Evolutionary conservation across 129 eudicot genomes (phyloP).

Genomic region (Scalesia atractyloides): DNA sequence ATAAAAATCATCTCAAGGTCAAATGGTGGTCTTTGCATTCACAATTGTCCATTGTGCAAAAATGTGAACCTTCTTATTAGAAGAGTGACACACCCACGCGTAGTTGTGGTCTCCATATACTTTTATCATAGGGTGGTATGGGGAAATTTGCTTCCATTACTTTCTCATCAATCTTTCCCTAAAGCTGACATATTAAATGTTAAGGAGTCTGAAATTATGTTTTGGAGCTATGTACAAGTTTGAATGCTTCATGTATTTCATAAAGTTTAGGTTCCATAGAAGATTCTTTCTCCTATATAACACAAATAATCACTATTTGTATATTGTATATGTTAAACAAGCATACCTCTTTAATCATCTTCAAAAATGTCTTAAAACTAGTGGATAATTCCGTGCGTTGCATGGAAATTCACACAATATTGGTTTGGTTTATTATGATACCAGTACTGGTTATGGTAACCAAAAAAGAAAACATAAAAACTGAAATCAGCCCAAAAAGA

Average conservation of each 20-base stretch:
- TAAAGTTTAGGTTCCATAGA: neutral
- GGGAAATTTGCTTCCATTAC: slow-evolving; percentile 43
- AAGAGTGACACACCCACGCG: slow-evolving; percentile 35
- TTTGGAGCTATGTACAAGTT: slow-evolving; percentile 9
- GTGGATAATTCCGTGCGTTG: too few species aligned
- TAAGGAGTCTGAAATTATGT: slow-evolving; percentile 7
- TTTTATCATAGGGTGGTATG: slow-evolving; percentile 44
- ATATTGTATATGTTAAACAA: neutral
- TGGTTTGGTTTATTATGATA: too few species aligned
- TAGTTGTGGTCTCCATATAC: slow-evolving; percentile 38
- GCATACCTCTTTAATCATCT: neutral
- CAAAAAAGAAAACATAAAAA: too few species aligned
- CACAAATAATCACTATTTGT: neutral
- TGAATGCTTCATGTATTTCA: slow-evolving; percentile 13
- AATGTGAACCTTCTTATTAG: slow-evolving; percentile 27
- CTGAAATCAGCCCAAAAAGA: too few species aligned
- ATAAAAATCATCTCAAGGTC: slow-evolving; percentile 14
- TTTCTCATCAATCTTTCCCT: slow-evolving; percentile 30
- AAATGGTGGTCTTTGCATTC: slow-evolving; percentile 26
- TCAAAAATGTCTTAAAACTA: too few species aligned
- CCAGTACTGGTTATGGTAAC: too few species aligned
- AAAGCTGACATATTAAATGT: slow-evolving; percentile 36
- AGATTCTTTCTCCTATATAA: neutral
- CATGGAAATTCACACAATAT: too few species aligned
- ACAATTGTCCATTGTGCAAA: slow-evolving; percentile 34